Base-by-base conservation (phyloP, 1,284 basidiomycete genomes). In the Earliella scabrosa region DNA sequence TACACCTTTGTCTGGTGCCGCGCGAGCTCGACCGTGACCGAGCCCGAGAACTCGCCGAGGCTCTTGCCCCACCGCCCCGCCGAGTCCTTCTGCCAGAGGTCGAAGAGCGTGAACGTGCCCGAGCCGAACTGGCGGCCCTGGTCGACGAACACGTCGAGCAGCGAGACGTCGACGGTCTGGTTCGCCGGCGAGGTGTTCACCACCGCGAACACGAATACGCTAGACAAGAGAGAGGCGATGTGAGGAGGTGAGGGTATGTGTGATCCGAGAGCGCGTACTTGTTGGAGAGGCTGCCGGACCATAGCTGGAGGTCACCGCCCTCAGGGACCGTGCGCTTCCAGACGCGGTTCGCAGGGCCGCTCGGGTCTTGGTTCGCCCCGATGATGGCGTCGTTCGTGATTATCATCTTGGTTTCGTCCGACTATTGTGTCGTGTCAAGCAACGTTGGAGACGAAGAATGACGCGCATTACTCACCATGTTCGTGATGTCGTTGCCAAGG, bases 401-500 rank as follows among this genome's bases (percentile, higher is more conserved):
- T 59, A 75, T 73, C 1, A 56, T 52, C 45, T 70, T 57, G 3
- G 72, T 73, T 29, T 74, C 71, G 43, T 71, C 66, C 1, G 70
- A 66, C 71, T 73, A 40, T 21, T 32, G 8, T n/a, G 9, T 7
- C 2, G 13, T 10, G 5, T 45, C 21, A 44, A n/a, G 14, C 48
- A 18, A 2, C 2, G 1, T 43, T 18, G n/a, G 14, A 14, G 21
- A 7, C 16, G 14, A 36, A 24, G 9, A 23, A 14, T 1, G n/a
- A 9, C 21, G 13, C n/a, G 16, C 20, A 10, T 7, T 14, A 23
- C 54, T 20, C 20, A 70, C 70, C 73, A 76, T 77, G 50, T 68
- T 69, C 7, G 70, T 72, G 20, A 78, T 57, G 53, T 77, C 74
- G 61, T 77, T 76, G 0, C 75, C 75, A 32, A 78, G 67, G 46